Base-by-base conservation (phyloP, 495 filamentous ascomycete species). In the Xylaria flabelliformis region DNA sequence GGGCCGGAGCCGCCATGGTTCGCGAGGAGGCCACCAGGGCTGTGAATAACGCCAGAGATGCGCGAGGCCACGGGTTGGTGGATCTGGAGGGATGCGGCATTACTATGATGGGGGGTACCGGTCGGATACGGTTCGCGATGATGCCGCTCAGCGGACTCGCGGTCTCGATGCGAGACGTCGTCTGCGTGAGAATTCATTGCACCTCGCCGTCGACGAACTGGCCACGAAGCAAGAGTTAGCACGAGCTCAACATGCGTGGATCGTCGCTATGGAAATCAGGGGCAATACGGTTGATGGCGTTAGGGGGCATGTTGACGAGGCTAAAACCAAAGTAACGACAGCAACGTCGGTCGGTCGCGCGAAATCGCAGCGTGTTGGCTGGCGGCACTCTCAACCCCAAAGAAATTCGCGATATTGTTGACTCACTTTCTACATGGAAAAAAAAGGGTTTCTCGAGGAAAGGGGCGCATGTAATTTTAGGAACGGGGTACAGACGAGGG, bases 11-110 rank as follows among this genome's bases (percentile, higher is more conserved):
- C 83, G 42, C 90, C 89, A 71, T 93, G 87, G 72, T 91, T 94
- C 1, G 92, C 91, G 42, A 97, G 88, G 12, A 98, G 85, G 15
- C 94, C 94, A 76, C 94, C 93, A 15, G 94, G 94, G 48, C 93
- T 94, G 76, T 96, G 94, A 64, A 97, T 94, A 46, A 91, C 89
- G 66, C 90, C 91, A 9, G 93, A 85, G 19, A 94, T 88, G 75
- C 93, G 89, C 51, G 92, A 93, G 55, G 94, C 94, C 62, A 97
- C 93, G 3, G 94, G 94, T 77, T 97, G 94, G 78, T 97, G 94
- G 75, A 97, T 88, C 36, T 93, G 93, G 63, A 97, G 91, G 0
- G 94, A 91, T 44, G 90, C 92, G 15, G 92, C 90, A 74, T 93
- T 93, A 80, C 92, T 94, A 78, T 97, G 93, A 72, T 94, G 93